These are phyloP conservation scores for Isatis lusitanica DNA, from an alignment of 441 rosid genomes.

Conservation along the genomic window DNA sequence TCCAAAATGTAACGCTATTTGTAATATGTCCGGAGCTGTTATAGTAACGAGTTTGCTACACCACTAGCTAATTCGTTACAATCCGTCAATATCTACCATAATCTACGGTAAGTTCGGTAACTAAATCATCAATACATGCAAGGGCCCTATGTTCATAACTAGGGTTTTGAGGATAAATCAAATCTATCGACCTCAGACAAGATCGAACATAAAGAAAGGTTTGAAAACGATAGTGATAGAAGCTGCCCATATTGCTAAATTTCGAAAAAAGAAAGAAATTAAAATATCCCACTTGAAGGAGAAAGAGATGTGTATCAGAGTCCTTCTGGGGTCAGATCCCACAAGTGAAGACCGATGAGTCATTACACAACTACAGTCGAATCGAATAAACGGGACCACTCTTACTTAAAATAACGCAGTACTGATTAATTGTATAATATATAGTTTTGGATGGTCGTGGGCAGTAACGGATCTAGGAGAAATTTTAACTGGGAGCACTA, in stretches of 20 bases:
- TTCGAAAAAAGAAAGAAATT: background rate
- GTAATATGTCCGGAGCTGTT: background rate
- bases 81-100: background rate
- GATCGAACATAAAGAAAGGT: conserved; percentile 3
- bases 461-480: too few relatives aligned
- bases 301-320: conserved; percentile 18
- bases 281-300: conserved; percentile 21
- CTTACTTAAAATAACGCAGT: background rate
- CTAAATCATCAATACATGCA: background rate
- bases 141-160: background rate
- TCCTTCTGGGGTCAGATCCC: conserved; percentile 11
- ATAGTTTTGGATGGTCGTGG: conserved; percentile 14
- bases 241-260: background rate
- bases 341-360: conserved; percentile 20
- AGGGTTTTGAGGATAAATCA: conserved; percentile 15
- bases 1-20: background rate
- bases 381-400: conserved; percentile 27
- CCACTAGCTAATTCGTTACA: background rate
- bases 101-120: background rate
- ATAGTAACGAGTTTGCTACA: background rate
- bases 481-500: too few relatives aligned
- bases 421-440: conserved; percentile 3
- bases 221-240: conserved; percentile 28
- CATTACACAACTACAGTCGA: conserved; percentile 20
- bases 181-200: conserved; percentile 25